A percentile compares a stretch with the other conserved stretches of the same genome.
These are phyloP conservation scores for Trichophyton mentagrophytes DNA, from an alignment of 2,329 filamentous ascomycete species.

Conservation along the genomic window DNA sequence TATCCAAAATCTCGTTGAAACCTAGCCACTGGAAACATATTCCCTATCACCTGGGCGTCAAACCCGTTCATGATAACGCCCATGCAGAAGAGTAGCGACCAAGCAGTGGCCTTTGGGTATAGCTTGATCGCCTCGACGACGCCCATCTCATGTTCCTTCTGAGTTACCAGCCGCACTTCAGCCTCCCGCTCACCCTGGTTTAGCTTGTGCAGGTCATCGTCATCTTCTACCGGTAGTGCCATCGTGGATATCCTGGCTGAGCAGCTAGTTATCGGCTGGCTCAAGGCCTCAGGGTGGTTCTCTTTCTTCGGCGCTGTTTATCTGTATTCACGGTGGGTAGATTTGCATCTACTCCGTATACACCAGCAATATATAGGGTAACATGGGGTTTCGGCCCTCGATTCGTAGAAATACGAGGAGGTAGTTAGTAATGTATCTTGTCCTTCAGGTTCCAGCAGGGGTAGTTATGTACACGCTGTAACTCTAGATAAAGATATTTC, in stretches of 20 bases:
- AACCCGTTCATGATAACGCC: constrained; percentile 38
- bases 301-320: too few relatives aligned
- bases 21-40: constrained; percentile 48
- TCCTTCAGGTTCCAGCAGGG: too few relatives aligned
- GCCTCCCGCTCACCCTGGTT: constrained; percentile 2
- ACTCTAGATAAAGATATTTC: too few relatives aligned
- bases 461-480: too few relatives aligned
- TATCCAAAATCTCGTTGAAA: constrained; percentile 47
- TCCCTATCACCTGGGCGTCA: constrained; percentile 51
- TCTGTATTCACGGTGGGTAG: too few relatives aligned
- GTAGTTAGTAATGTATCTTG: too few relatives aligned
- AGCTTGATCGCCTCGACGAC: constrained; percentile 23
- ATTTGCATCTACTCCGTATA: too few relatives aligned
- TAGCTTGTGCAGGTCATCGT: neutral
- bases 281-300: neutral
- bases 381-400: too few relatives aligned
- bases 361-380: too few relatives aligned
- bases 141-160: constrained; percentile 5
- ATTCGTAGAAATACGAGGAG: too few relatives aligned
- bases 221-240: neutral
- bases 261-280: neutral
- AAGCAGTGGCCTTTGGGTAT: constrained; percentile 34
- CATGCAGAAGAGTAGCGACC: constrained; percentile 24
- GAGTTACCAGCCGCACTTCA: constrained; percentile 4
- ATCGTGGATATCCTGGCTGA: neutral